Conservation (phyloP, 768 basidiomycete genomes). For the Coprinopsis marcescibilis region DNA sequence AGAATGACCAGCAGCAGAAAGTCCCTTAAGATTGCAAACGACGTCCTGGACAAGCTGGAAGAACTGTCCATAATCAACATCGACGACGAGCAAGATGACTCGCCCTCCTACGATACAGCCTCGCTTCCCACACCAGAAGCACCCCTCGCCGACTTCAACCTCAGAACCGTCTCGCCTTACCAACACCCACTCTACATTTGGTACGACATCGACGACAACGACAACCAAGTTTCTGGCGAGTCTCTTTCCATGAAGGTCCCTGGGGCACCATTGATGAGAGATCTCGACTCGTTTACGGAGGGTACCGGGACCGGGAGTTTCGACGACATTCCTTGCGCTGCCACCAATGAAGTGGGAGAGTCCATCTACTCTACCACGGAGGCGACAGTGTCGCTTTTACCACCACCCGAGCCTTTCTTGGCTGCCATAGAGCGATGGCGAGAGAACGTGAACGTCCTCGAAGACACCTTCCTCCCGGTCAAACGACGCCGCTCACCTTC, state of each 20-base stretch:
- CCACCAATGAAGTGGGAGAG: constrained; percentile 29
- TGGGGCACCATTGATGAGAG: constrained; percentile 46
- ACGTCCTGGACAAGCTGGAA: constrained; percentile 8
- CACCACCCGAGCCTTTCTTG: constrained; percentile 19
- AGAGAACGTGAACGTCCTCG: constrained; percentile 28
- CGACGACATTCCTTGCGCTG: constrained; percentile 36
- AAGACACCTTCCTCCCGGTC: constrained; percentile 18
- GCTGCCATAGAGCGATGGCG: constrained; percentile 34
- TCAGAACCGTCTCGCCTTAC: constrained; percentile 8
- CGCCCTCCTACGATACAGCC: constrained; percentile 27
- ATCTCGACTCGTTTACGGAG: constrained; percentile 56
- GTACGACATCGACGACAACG: constrained; percentile 10
- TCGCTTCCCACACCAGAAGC: constrained; percentile 28
- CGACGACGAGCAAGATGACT: constrained; percentile 19
- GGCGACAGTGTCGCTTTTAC: constrained; percentile 18
- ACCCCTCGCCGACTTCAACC: constrained; percentile 11
- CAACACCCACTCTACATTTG: constrained; percentile 7
- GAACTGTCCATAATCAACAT: constrained; percentile 12
- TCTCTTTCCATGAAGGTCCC: constrained; percentile 29
- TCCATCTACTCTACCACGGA: constrained; percentile 25
- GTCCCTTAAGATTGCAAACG: not conserved
- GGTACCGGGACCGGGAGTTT: constrained; percentile 50
- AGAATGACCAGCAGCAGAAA: constrained; percentile 10
- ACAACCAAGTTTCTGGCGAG: constrained; percentile 18
- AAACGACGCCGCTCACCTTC: constrained; percentile 37